Evolutionary conservation across 139 green algal species (phyloP), one percentile per base, ranked within the genome.

Genomic region (Limnomonas spitsbergensis): DNA sequence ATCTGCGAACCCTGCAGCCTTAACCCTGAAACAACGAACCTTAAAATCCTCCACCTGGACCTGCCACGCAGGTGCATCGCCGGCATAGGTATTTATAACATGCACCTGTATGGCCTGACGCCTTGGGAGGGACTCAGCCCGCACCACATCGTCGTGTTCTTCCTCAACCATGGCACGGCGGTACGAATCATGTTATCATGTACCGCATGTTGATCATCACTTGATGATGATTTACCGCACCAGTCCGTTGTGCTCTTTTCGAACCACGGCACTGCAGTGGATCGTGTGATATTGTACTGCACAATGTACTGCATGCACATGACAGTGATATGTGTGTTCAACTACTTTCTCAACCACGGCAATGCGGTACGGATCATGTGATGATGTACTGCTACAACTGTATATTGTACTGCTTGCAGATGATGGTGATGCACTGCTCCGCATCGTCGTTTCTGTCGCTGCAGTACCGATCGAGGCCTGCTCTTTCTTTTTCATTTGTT

Each of bases 61-160:
- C n/a, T n/a, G n/a, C n/a, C n/a, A n/a, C 47, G 14, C 47, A 61
- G 47, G 47, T 61, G 47, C 47, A 61, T 61, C 14, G 14, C 47
- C 47, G 20, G 47, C 47, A 61, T 61, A 29, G 86, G 84, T 29
- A 53, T 86, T 0, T 91, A 91, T 76, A 90, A 90, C 85, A 81
- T 92, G 26, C 34, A 27, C 36, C 7, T 40, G 69, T 73, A 69
- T 0, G 78, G 69, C 69, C 14, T 29, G 9, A 34, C 27, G 7
- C 4, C 29, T 4, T 70, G 56, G 56, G 4, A 34, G 27, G 56
- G 14, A 9, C 29, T 70, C 4, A 70, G 29, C 56, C 56, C 56
- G n/a, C 29, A 70, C 56, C 39, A 70, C 53, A 73, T 81, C 54
- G 77, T 73, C 61, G 3, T 36, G 26, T 84, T 75, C 29, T 86